phyloP scores from a whole-genome alignment of 78 protist genomes.

The Cyanophora paradoxa region DNA sequence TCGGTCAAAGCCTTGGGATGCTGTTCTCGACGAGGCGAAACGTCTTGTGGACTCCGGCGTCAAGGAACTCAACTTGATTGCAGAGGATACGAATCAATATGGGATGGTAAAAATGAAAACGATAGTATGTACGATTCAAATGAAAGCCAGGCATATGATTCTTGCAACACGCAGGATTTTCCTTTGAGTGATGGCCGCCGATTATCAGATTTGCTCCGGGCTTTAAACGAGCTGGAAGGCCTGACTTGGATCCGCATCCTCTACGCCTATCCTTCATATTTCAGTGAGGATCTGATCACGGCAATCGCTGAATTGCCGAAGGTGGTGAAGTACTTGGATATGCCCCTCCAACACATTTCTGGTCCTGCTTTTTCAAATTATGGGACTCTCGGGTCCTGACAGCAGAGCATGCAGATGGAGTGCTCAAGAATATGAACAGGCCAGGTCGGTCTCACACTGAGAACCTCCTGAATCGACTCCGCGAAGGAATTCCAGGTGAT shows the following conservation, averaged over 20 bases:
- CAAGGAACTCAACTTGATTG: constrained; percentile 15
- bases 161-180: too few species aligned
- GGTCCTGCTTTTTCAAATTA: too few species aligned
- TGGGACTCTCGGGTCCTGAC: too few species aligned
- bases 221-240: not conserved
- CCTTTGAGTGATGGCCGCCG: too few species aligned
- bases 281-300: not conserved
- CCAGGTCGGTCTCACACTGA: too few species aligned
- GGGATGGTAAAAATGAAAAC: too few species aligned
- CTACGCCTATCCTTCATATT: constrained; percentile 19
- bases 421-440: too few species aligned
- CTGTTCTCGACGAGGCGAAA: not conserved
- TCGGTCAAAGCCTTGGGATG: constrained; percentile 3
- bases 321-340: constrained; percentile 24
- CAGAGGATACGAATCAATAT: constrained; percentile 20
- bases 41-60: constrained; percentile 2
- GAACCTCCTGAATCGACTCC: too few species aligned
- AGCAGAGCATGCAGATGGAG: too few species aligned
- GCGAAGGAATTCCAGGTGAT: too few species aligned
- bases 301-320: not conserved
- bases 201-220: not conserved
- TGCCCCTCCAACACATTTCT: constrained; percentile 24
- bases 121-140: too few species aligned
- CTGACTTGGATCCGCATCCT: constrained; percentile 17
- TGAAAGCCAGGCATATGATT: too few species aligned